Base-by-base conservation (phyloP, 2,329 filamentous ascomycete species). In the Penicillium sp. region DNA sequence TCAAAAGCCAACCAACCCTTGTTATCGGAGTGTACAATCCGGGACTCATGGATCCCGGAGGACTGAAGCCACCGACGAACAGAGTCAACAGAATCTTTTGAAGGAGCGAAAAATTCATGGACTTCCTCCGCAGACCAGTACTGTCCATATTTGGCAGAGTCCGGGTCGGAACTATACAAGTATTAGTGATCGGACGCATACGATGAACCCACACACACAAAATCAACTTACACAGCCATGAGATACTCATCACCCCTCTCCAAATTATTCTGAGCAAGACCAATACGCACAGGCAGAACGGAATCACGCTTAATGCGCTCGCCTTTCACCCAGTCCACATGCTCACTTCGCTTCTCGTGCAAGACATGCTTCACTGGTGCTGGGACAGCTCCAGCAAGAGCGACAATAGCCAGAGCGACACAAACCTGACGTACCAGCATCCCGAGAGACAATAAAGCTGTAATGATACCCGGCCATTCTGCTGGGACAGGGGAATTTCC, bases 1-100 rank as follows among this genome's bases (percentile, higher is more conserved):
- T 82, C 76, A 63, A 85, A 83, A 12, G 75, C 71, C 21, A 85
- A 64, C 80, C 82, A 85, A 47, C 78, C 78, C 50, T 79, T 76
- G 29, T 79, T 79, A 40, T 75, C 73, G 0, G 82, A 81, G 41
- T 82, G 76, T 39, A 70, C 71, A 41, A 86, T 74, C 5, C 80
- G 75, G 3, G 72, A 71, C 3, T 68, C 65, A 18, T 74, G 63
- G 41, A 86, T 81, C 7, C 83, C 84, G 23, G 78, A 76, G 6
- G 69, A 65, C 21, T 74, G 67, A n/a, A 86, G 75, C 83, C 83
- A 86, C 9, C 72, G 62, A 61, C 77, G 77, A 31, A 85, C 80
- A 1, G 77, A 69, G 16, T 77, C 71, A 3, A 85, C 76, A 6
- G 80, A 72, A 40, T 82, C 77, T 7, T 63, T 60, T 16, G 64